Evolutionary conservation across 2,329 filamentous ascomycete genomes (phyloP), one percentile per base, ranked within the genome.

Genomic region (Ramichloridium luteum): DNA sequence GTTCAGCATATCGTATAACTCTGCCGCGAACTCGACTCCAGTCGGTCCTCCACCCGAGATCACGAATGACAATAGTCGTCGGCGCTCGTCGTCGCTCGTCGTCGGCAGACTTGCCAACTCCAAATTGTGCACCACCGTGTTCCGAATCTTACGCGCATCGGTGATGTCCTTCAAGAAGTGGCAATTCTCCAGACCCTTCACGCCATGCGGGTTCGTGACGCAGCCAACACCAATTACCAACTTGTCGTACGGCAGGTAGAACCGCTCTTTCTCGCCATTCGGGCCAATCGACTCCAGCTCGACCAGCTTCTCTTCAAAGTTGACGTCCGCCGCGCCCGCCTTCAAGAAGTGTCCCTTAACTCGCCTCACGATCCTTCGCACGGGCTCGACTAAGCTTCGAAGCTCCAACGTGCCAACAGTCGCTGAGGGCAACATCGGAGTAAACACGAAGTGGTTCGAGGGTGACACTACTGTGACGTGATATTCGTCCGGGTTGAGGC

Each of bases 191-290:
- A 98, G 69, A 6, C 90, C 90, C 54, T 90, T 86, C 35, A 98
- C 92, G 27, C 92, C 92, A 50, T 98, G 90, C 1, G 86, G 78
- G 54, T 98, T 98, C 10, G 86, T 93, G 12, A 80, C 76, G 13
- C 86, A 94, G 18, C 88, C 88, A 36, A 96, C 86, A 15, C 78
- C 86, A 47, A 98, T 68, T 16, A 98, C 80, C 28, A 98, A 68
- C 62, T 98, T 98, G 56, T 98, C 92, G 54, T 98, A 98, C 0
- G 90, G 90, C 2, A 98, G 70, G 54, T 98, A 98, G 61, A 96
- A 98, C 25, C 74, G 68, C 34, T 74, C 67, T 47, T 80, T 74
- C n/a, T 81, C 65, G 4, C 90, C 90, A 37, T 67, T 58, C 3
- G 72, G 58, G 44, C 85, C 80, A 3, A 67, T 53, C 44, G 92